These are phyloP conservation scores for Xylaria flabelliformis DNA, from an alignment of 495 filamentous ascomycete genomes.

Conservation along the genomic window DNA sequence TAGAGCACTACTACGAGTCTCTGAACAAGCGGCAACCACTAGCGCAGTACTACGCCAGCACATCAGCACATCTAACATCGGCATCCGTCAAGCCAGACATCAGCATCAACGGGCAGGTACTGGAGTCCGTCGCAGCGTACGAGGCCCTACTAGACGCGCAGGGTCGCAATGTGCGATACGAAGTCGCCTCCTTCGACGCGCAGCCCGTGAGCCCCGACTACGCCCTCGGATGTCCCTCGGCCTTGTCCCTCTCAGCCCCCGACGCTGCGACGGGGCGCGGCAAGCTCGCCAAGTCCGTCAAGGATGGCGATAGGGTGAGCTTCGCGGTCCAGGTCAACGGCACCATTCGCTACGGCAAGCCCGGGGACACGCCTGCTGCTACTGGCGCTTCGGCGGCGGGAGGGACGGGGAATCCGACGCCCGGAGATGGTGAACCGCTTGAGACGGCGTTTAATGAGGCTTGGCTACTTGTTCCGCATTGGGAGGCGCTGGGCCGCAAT, in stretches of 20 bases:
- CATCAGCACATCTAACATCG: constrained; percentile 40
- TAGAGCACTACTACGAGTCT: constrained; percentile 50
- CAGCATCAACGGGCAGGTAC: constrained; percentile 51
- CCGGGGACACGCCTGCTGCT: neutral
- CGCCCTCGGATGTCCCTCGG: constrained; percentile 47
- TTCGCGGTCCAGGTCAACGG: constrained; percentile 73
- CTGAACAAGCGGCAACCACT: constrained; percentile 45
- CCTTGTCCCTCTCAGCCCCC: neutral
- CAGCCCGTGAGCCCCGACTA: constrained; percentile 76
- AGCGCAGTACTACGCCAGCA: constrained; percentile 45
- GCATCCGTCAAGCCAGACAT: constrained; percentile 49
- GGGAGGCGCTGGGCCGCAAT: constrained; percentile 54
- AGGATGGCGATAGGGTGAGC: constrained; percentile 66
- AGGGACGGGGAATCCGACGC: constrained; percentile 33
- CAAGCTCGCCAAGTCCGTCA: constrained; percentile 36
- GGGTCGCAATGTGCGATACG: constrained; percentile 50
- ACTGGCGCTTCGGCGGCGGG: neutral
- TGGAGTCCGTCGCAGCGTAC: constrained; percentile 43
- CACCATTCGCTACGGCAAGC: constrained; percentile 62
- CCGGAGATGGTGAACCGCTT: constrained; percentile 53
- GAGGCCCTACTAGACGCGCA: constrained; percentile 48
- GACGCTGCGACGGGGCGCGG: neutral
- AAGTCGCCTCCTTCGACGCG: constrained; percentile 71
- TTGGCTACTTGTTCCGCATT: constrained; percentile 79
- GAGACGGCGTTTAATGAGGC: constrained; percentile 75